Percentiles rank a stretch among this genome's conserved stretches.
Evolutionary conservation across 2,329 filamentous ascomycete species (phyloP).

Genomic region (Canariomyces notabilis): DNA sequence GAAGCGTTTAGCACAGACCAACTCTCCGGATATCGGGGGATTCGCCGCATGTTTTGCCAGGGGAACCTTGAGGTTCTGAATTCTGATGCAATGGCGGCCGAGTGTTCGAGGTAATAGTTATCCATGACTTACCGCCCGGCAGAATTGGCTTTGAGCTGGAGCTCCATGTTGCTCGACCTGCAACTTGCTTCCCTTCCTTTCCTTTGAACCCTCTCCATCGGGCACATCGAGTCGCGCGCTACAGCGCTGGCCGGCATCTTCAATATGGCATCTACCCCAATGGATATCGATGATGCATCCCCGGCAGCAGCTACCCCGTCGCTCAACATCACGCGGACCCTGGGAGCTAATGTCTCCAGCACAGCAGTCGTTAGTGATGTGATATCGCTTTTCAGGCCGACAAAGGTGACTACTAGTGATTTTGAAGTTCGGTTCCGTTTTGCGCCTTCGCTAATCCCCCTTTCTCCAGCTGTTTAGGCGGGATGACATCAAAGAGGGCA

Average conservation of each 20-base stretch:
- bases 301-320: constrained; percentile 38
- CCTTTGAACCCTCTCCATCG: not conserved
- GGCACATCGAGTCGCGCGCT: not conserved
- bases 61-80: too few relatives aligned
- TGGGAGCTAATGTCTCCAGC: constrained; percentile 38
- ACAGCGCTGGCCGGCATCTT: not conserved
- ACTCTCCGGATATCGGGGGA: constrained; percentile 17
- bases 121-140: constrained; percentile 18
- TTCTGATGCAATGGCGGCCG: too few relatives aligned
- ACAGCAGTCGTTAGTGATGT: constrained; percentile 71
- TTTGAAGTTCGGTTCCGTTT: constrained; percentile 22
- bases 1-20: not conserved
- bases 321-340: constrained; percentile 47
- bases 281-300: constrained; percentile 49
- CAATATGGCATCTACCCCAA: constrained; percentile 49
- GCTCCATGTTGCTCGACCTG: not conserved
- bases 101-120: too few relatives aligned
- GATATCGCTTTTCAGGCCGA: constrained; percentile 71
- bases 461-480: constrained; percentile 52
- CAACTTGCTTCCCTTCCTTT: not conserved
- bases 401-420: too few relatives aligned
- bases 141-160: constrained; percentile 12
- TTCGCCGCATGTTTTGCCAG: too few relatives aligned
- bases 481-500: constrained; percentile 49
- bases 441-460: not conserved